These are phyloP conservation scores for Serendipita sp. DNA, from an alignment of 768 basidiomycete species.

Conservation along the genomic window DNA sequence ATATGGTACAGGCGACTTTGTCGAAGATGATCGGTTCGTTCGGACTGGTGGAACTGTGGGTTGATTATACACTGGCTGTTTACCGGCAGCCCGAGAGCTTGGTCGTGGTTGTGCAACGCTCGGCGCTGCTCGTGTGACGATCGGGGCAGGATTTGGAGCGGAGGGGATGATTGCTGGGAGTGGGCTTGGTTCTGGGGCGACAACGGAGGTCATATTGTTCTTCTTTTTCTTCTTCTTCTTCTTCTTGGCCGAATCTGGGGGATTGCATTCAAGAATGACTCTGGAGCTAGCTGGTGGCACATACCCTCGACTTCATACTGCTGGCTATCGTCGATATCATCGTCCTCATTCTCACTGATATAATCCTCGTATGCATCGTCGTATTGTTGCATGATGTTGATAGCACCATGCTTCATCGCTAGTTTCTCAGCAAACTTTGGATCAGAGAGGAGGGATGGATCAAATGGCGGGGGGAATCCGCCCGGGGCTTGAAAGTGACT, in stretches of 20 bases:
- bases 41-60: slow-evolving; percentile 22
- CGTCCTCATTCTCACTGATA: slow-evolving; percentile 34
- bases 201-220: slow-evolving; percentile 15
- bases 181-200: slow-evolving; percentile 15
- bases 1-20: slow-evolving; percentile 43
- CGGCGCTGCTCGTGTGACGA: slow-evolving; percentile 27
- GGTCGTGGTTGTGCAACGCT: slow-evolving; percentile 22
- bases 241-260: slow-evolving; percentile 23
- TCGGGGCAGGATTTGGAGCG: slow-evolving; percentile 25
- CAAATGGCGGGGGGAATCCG: slow-evolving; percentile 27
- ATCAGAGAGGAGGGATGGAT: slow-evolving; percentile 39
- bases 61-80: slow-evolving; percentile 55
- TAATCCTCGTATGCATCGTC: slow-evolving; percentile 29
- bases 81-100: slow-evolving; percentile 75
- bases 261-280: too few relatives aligned
- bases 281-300: background rate
- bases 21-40: slow-evolving; percentile 19
- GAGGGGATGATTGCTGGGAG: slow-evolving; percentile 27
- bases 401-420: slow-evolving; percentile 30
- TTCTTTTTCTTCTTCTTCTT: slow-evolving; percentile 32
- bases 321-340: slow-evolving; percentile 27
- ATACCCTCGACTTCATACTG: slow-evolving; percentile 5
- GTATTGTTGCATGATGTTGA: slow-evolving; percentile 18
- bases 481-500: slow-evolving; percentile 24
- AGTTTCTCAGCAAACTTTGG: slow-evolving; percentile 29